A percentile compares a stretch with the other conserved stretches of the same genome.
phyloP scores from a whole-genome alignment of 352 stramenopile species.

The Pythium brachiatum region DNA sequence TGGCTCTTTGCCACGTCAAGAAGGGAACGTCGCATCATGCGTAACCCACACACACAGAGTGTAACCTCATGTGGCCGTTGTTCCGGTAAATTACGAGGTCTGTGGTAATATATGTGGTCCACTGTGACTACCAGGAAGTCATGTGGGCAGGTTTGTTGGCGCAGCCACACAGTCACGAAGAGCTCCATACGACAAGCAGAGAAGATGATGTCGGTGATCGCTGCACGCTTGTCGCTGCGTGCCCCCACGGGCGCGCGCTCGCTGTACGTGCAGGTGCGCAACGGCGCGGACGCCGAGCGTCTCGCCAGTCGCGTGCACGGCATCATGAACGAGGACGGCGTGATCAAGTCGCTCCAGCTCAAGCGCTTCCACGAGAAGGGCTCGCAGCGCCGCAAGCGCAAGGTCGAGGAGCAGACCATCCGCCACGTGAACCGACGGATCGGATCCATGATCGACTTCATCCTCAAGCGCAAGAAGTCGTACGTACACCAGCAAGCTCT shows the following conservation, averaged over 20 bases:
- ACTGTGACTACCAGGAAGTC: constrained; percentile 14
- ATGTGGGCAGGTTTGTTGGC: not conserved
- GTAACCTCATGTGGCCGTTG: not conserved
- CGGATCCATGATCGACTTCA: constrained; percentile 84
- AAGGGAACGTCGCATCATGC: not conserved
- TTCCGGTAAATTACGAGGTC: not conserved
- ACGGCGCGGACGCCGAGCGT: constrained; percentile 46
- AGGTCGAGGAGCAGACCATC: constrained; percentile 75
- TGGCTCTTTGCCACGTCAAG: constrained; percentile 3
- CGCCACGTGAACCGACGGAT: constrained; percentile 78
- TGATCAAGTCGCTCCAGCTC: constrained; percentile 67
- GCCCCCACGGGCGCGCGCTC: constrained; percentile 26
- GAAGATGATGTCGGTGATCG: constrained; percentile 24
- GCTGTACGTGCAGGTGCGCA: constrained; percentile 57
- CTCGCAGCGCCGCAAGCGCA: constrained; percentile 79
- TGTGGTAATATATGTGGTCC: not conserved
- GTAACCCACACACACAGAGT: not conserved
- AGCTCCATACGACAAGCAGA: not conserved
- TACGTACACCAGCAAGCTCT: constrained; percentile 47
- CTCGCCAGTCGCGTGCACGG: constrained; percentile 57
- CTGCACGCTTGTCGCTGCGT: constrained; percentile 14
- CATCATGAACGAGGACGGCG: constrained; percentile 74
- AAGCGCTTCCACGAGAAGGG: constrained; percentile 85
- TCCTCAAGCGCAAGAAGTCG: constrained; percentile 78
- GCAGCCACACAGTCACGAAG: constrained; percentile 1